Evolutionary conservation across 306 rosid genomes (phyloP), one percentile per base, ranked within the genome.

Genomic region (Trichosanthes truncata): DNA sequence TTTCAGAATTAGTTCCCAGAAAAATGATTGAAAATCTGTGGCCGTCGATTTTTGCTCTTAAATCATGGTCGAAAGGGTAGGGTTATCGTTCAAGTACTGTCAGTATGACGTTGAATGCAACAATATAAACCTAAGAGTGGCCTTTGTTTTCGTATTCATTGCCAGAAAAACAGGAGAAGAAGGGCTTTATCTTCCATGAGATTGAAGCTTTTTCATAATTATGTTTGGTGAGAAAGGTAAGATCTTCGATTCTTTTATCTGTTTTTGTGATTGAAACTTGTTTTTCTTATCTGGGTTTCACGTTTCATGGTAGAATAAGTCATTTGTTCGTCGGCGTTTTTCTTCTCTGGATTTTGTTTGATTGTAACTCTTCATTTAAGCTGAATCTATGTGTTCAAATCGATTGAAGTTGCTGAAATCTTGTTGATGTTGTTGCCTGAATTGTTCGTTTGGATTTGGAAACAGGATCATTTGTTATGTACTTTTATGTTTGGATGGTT

Each of bases 41-140:
- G 77, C 77, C 77, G 56, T 73, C 35, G 77, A 73, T 73, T 73
- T 48, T 48, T 48, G 60, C 77, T 73, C 35, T 13, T 48, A 26
- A 48, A 48, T 73, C 77, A 71, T 11, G 10, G 73, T 36, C 12
- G 31, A 40, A 40, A 68, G 31, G 5, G 6, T 68, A 38, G 75
- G 75, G 75, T 10, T 68, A n/a, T 41, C 33, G 31, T 41, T 21
- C 51, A 9, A 23, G 53, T 20, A 41, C 20, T 7, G 25, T 73
- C 77, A 48, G 60, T 25, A 36, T 41, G 52, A 13, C 10, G 33
- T 68, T 41, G 56, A 21, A 48, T 48, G 60, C 7, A 46, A 25
- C 40, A 14, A 73, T 48, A 29, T 45, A 73, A 73, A 73, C 23
- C 60, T 12, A 43, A 26, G n/a, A 1, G 43, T 14, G 5, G 38